Evolutionary conservation across 2,329 filamentous ascomycete genomes (phyloP).

Genomic region (Talaromyces pinophilus): DNA sequence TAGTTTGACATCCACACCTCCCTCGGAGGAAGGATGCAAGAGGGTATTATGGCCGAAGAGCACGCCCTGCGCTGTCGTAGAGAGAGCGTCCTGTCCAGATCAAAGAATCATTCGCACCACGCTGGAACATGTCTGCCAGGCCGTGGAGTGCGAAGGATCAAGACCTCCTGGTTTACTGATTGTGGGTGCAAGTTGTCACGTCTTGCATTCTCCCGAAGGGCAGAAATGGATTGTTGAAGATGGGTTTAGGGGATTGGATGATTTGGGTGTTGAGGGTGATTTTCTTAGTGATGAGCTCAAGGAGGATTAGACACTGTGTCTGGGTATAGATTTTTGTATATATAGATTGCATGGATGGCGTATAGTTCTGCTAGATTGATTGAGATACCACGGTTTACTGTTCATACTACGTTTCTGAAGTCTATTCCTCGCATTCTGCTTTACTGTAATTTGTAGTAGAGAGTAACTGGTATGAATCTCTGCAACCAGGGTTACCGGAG

Average conservation of each 20-base stretch:
- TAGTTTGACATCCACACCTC: conserved; percentile 58
- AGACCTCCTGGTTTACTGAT: conserved; percentile 86
- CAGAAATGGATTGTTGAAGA: conserved; percentile 84
- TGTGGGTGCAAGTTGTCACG: conserved; percentile 79
- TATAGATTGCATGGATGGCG: conserved; percentile 13
- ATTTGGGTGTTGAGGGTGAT: conserved; percentile 37
- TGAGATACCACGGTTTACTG: not conserved
- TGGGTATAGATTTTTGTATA: not conserved
- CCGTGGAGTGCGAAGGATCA: conserved; percentile 85
- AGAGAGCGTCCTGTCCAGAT: conserved; percentile 90
- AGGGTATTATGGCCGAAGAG: conserved; percentile 62
- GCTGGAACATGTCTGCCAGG: conserved; percentile 72
- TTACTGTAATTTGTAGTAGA: not conserved
- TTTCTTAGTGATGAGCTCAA: conserved; percentile 19
- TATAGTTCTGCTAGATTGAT: not conserved
- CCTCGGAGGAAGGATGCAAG: not conserved
- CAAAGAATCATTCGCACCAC: conserved; percentile 91
- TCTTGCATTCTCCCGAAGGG: conserved; percentile 62
- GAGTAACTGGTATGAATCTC: not conserved
- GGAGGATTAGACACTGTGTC: not conserved
- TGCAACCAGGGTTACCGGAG: too few relatives aligned
- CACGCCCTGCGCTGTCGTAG: conserved; percentile 91
- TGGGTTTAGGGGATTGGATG: conserved; percentile 74
- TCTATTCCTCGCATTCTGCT: not conserved
- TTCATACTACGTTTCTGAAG: not conserved